Evolutionary conservation across 2,329 filamentous ascomycete genomes (phyloP).

Genomic region (Didymella pomorum): DNA sequence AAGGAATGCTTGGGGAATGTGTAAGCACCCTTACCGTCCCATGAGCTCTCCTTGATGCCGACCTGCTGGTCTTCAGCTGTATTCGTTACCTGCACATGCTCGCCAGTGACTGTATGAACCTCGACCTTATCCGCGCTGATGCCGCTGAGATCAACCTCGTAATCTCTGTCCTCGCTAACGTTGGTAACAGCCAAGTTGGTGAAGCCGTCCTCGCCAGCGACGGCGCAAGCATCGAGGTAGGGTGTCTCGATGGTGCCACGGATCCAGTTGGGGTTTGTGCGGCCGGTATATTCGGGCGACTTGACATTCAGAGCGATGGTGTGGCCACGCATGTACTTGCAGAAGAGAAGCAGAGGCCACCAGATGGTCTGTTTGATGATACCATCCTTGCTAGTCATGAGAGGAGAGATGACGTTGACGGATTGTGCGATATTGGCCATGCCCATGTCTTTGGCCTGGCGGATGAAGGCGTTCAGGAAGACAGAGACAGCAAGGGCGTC

Average conservation of each 20-base stretch:
- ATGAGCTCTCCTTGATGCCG: constrained; percentile 65
- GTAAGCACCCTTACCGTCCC: constrained; percentile 69
- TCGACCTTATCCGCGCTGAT: constrained; percentile 58
- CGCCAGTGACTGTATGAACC: constrained; percentile 70
- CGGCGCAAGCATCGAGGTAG: constrained; percentile 73
- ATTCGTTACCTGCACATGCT: constrained; percentile 66
- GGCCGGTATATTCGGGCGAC: constrained; percentile 69
- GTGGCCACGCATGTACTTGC: constrained; percentile 75
- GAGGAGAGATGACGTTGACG: constrained; percentile 79
- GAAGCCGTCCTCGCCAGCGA: constrained; percentile 65
- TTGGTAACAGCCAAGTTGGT: constrained; percentile 78
- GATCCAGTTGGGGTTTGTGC: constrained; percentile 72
- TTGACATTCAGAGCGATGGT: constrained; percentile 72
- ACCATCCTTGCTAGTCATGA: constrained; percentile 73
- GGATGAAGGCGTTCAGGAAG: constrained; percentile 79
- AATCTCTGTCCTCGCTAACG: constrained; percentile 66
- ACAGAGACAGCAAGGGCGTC: constrained; percentile 78
- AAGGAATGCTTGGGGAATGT: constrained; percentile 75
- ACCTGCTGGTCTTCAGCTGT: constrained; percentile 70
- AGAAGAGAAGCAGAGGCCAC: constrained; percentile 76
- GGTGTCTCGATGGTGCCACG: constrained; percentile 71
- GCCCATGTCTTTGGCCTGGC: constrained; percentile 73
- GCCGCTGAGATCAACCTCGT: constrained; percentile 68
- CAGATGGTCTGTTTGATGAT: constrained; percentile 76
- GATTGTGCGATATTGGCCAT: constrained; percentile 83